Percentiles rank a stretch among this genome's conserved stretches.
These are phyloP conservation scores for Entomophthora muscae DNA, from an alignment of 371 early-diverging fungal species.

Conservation along the genomic window DNA sequence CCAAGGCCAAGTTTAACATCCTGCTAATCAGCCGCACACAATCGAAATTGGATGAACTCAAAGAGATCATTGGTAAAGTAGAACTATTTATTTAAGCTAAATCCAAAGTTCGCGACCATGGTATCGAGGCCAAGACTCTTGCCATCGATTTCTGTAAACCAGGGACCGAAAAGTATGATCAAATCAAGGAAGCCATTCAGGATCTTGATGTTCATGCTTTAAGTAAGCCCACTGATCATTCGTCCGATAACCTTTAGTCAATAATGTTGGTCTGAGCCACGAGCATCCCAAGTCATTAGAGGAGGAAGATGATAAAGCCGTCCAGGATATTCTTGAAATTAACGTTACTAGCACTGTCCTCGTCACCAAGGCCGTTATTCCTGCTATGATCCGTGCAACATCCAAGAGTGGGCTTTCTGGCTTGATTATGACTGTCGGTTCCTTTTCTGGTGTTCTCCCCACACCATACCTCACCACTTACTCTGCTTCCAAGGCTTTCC, in stretches of 20 bases:
- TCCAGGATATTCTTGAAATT: conserved; percentile 65
- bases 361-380: conserved; percentile 68
- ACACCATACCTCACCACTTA: conserved; percentile 82
- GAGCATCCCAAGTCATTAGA: conserved; percentile 67
- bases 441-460: conserved; percentile 77
- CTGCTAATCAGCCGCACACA: conserved; percentile 74
- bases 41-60: conserved; percentile 65
- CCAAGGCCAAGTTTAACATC: conserved; percentile 68
- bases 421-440: conserved; percentile 86
- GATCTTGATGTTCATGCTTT: conserved; percentile 47
- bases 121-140: conserved; percentile 46
- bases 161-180: conserved; percentile 38
- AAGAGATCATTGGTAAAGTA: conserved; percentile 40
- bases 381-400: conserved; percentile 39
- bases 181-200: conserved; percentile 32
- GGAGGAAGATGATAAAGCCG: conserved; percentile 45
- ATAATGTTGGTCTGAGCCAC: conserved; percentile 88
- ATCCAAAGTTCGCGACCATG: conserved; percentile 21
- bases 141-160: conserved; percentile 73
- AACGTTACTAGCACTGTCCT: conserved; percentile 71
- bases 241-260: conserved; percentile 29
- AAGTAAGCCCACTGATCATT: conserved; percentile 17
- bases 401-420: conserved; percentile 20
- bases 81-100: neutral
- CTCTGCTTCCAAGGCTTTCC: conserved; percentile 86